These are phyloP conservation scores for Apiospora phragmitis DNA, from an alignment of 2,329 filamentous ascomycete genomes.

Conservation along the genomic window DNA sequence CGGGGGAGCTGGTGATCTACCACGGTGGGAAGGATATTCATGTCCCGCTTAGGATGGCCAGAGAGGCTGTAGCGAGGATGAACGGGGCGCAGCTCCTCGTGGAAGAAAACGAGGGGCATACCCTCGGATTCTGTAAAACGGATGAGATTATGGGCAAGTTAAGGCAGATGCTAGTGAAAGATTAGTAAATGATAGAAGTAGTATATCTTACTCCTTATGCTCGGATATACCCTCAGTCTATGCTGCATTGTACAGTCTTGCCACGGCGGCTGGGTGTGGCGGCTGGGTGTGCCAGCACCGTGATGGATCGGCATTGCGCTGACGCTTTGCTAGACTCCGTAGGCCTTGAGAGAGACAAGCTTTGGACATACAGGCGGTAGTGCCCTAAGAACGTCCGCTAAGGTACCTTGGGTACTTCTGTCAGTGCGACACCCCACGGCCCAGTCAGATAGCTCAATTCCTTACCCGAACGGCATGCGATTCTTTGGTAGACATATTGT, in stretches of 20 bases:
- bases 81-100: constrained; percentile 16
- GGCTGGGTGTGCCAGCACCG: too few relatives aligned
- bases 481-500: too few relatives aligned
- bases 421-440: not conserved
- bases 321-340: too few relatives aligned
- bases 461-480: too few relatives aligned
- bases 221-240: not conserved
- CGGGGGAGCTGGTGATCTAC: constrained; percentile 20
- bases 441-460: too few relatives aligned
- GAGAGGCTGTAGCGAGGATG: constrained; percentile 20
- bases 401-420: not conserved
- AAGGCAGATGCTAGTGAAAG: not conserved
- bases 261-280: too few relatives aligned
- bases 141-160: not conserved
- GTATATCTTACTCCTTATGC: not conserved
- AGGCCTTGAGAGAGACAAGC: too few relatives aligned
- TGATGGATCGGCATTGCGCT: too few relatives aligned
- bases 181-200: not conserved
- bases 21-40: constrained; percentile 25
- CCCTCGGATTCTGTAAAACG: not conserved
- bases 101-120: constrained; percentile 13
- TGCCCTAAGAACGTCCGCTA: too few relatives aligned
- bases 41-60: constrained; percentile 22
- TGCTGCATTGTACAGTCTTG: too few relatives aligned
- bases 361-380: too few relatives aligned